These are phyloP conservation scores for Backusella circina DNA, from an alignment of 192 early-diverging fungal genomes.

Conservation along the genomic window DNA sequence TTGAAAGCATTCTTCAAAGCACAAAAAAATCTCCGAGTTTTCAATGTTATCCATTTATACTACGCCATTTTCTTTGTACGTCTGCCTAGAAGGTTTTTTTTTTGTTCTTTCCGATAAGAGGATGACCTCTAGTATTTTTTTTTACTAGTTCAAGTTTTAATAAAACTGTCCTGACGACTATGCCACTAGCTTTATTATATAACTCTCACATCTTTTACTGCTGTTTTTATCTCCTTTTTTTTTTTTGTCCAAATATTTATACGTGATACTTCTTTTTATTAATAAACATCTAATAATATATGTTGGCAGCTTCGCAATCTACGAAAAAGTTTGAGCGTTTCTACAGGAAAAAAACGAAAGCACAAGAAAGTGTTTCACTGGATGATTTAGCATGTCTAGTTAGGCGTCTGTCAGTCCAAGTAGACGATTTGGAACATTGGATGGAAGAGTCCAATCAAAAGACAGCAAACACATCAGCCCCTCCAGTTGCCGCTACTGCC, in stretches of 20 bases:
- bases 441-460: not conserved
- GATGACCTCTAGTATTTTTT: not conserved
- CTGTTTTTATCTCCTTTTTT: not conserved
- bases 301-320: not conserved
- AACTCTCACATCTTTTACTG: not conserved
- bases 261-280: not conserved
- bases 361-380: not conserved
- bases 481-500: not conserved
- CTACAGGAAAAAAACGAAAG: not conserved
- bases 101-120: not conserved
- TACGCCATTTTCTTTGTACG: not conserved
- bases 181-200: not conserved
- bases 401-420: not conserved
- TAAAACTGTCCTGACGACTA: not conserved
- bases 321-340: not conserved
- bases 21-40: not conserved
- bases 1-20: not conserved
- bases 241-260: not conserved
- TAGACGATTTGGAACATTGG: slow-evolving; percentile 11
- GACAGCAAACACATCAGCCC: not conserved
- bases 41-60: not conserved
- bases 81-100: not conserved
- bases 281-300: not conserved
- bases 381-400: slow-evolving; percentile 8
- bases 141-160: not conserved